These are phyloP conservation scores for Ceratocystis huliohia DNA, from an alignment of 2,329 filamentous ascomycete genomes.

Conservation along the genomic window DNA sequence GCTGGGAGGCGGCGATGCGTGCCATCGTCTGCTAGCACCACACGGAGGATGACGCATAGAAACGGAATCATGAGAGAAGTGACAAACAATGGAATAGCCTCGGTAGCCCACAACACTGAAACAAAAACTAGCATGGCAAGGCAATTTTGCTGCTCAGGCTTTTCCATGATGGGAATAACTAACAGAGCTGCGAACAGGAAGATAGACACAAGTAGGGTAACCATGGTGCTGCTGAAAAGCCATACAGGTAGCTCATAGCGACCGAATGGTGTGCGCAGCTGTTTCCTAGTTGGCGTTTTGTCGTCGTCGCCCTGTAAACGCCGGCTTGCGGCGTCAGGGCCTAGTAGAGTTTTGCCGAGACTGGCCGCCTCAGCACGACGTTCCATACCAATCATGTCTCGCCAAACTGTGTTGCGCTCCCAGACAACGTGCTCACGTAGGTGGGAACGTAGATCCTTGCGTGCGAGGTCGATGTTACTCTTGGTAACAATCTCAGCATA, in stretches of 20 bases:
- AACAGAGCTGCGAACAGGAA: slow-evolving; percentile 63
- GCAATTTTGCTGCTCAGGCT: slow-evolving; percentile 88
- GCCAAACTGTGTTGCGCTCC: slow-evolving; percentile 97
- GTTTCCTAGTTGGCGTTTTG: slow-evolving; percentile 47
- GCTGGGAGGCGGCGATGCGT: slow-evolving; percentile 60
- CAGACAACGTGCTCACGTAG: slow-evolving; percentile 94
- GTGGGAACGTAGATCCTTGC: slow-evolving; percentile 76
- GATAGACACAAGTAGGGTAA: slow-evolving; percentile 58
- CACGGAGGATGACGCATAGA: slow-evolving; percentile 71
- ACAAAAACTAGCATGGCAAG: slow-evolving; percentile 88
- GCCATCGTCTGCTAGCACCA: slow-evolving; percentile 62
- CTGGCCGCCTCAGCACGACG: slow-evolving; percentile 88
- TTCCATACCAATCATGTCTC: slow-evolving; percentile 97
- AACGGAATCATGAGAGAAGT: slow-evolving; percentile 91
- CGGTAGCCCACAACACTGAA: slow-evolving; percentile 89
- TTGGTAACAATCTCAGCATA: slow-evolving; percentile 75
- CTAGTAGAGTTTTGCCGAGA: slow-evolving; percentile 72
- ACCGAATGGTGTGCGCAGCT: slow-evolving; percentile 68
- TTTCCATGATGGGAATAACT: slow-evolving; percentile 67
- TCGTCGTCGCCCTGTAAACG: slow-evolving; percentile 76
- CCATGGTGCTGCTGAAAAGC: slow-evolving; percentile 72
- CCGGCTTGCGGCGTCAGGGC: slow-evolving; percentile 53
- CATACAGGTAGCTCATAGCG: slow-evolving; percentile 63
- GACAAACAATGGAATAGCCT: slow-evolving; percentile 95
- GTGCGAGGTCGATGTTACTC: slow-evolving; percentile 64